A percentile compares a stretch with the other conserved stretches of the same genome.
These are phyloP conservation scores for Pythium insidiosum DNA, from an alignment of 352 stramenopile genomes.

Conservation along the genomic window DNA sequence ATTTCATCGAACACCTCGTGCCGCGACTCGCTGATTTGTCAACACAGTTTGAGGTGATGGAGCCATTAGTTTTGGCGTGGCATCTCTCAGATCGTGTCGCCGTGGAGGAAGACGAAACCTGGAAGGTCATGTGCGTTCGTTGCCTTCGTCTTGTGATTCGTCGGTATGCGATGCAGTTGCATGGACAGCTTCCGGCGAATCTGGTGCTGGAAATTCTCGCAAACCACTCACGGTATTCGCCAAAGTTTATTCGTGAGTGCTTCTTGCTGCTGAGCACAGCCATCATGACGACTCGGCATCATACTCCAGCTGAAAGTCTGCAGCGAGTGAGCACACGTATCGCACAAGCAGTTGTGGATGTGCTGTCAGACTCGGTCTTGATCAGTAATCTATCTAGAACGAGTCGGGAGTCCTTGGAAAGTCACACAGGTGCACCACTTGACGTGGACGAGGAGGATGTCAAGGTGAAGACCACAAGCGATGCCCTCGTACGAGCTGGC, in stretches of 20 bases:
- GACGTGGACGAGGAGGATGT: constrained; percentile 58
- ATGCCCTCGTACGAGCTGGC: constrained; percentile 60
- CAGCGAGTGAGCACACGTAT: constrained; percentile 43
- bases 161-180: constrained; percentile 74
- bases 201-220: constrained; percentile 52
- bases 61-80: constrained; percentile 71
- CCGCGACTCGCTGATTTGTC: constrained; percentile 55
- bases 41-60: constrained; percentile 55
- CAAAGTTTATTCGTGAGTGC: constrained; percentile 58
- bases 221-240: constrained; percentile 34
- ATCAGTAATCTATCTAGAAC: constrained; percentile 39
- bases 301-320: constrained; percentile 52
- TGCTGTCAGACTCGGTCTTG: constrained; percentile 49
- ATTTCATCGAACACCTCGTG: constrained; percentile 75
- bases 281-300: constrained; percentile 61
- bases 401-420: too few relatives aligned
- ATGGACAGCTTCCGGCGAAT: constrained; percentile 58
- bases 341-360: constrained; percentile 36
- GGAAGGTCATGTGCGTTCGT: constrained; percentile 47
- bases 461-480: constrained; percentile 47
- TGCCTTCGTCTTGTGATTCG: constrained; percentile 64
- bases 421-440: too few relatives aligned
- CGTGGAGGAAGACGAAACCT: constrained; percentile 50
- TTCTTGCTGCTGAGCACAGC: constrained; percentile 70
- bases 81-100: constrained; percentile 69